Evolutionary conservation across 2,329 filamentous ascomycete genomes (phyloP), one percentile per base, ranked within the genome.

Genomic region (Cladosporium sp.): DNA sequence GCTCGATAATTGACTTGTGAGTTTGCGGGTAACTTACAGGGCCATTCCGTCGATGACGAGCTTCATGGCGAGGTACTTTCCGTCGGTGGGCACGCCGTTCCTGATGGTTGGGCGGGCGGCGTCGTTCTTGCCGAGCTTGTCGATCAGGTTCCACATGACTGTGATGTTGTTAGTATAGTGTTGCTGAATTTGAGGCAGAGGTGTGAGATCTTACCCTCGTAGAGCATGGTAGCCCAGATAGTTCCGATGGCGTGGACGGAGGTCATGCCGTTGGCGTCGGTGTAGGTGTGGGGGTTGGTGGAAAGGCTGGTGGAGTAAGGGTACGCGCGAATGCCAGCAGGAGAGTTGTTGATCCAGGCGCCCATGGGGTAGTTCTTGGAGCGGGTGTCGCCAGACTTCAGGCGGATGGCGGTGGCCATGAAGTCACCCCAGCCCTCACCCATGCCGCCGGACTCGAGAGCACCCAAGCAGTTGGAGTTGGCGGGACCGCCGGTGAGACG

Each of bases 361-460:
- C 82, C 85, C 73, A 86, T 79, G 11, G 79, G 66, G 70, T 84
- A 85, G 73, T 84, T 75, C 1, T 73, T 82, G 4, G 65, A 67
- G 53, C 83, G 77, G 6, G 79, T 85, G 71, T 85, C 82, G 16
- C 66, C 67, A 3, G 78, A 56, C 75, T 83, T 82, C 65, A 84
- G 70, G 58, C 80, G 79, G 66, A 85, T 78, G 5, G 84, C 82
- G 0, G 80, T 82, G 5, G 84, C 84, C 75, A 82, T 83, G 74
- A 86, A 85, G 68, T 87, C 85, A 64, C 80, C 77, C 85, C 85
- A 87, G 43, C 85, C 85, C 65, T 87, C 85, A 36, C 84, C 84
- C 85, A 87, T 85, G 46, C 85, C 85, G 10, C 83, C 81, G 1
- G 81, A 76, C 66, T 87, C 84, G n/a, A 78, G 69, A 13, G 79